Conservation (phyloP, 2,329 filamentous ascomycete species). For the Pezicula carpinea region DNA sequence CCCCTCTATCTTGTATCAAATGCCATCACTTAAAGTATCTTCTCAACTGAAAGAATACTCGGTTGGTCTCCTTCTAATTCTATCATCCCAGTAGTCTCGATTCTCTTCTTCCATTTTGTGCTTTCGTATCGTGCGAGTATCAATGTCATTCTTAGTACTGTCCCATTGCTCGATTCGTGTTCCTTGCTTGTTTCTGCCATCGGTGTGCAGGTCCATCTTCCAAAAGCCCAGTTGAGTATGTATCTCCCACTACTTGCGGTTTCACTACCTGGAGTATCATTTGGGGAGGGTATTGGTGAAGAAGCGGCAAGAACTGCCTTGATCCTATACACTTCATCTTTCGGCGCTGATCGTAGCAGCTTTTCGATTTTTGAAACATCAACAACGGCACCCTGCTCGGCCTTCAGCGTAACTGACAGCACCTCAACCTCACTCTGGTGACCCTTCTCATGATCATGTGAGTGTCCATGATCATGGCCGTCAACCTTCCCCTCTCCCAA, state of each 20-base stretch:
- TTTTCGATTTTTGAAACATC: conserved; percentile 59
- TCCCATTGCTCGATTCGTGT: conserved; percentile 51
- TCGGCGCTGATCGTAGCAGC: conserved; percentile 70
- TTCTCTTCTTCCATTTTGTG: conserved; percentile 70
- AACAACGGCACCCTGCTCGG: conserved; percentile 35
- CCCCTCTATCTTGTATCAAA: too few species aligned
- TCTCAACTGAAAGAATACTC: conserved; percentile 46
- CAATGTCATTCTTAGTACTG: conserved; percentile 66
- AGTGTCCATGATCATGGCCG: conserved; percentile 26
- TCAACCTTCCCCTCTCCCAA: conserved; percentile 36
- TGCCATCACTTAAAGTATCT: conserved; percentile 11
- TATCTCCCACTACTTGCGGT: conserved; percentile 50
- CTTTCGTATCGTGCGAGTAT: conserved; percentile 71
- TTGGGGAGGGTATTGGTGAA: conserved; percentile 44
- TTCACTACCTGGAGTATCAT: conserved; percentile 36
- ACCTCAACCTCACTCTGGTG: conserved; percentile 90
- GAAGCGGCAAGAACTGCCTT: conserved; percentile 62
- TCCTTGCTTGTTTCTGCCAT: conserved; percentile 39
- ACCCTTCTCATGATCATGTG: conserved; percentile 39
- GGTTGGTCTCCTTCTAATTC: conserved; percentile 41
- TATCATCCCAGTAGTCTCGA: conserved; percentile 54
- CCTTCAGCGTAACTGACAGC: conserved; percentile 68
- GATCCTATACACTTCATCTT: conserved; percentile 94
- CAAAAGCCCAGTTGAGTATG: conserved; percentile 98
- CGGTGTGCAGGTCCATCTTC: conserved; percentile 84